phyloP scores from a whole-genome alignment of 2,329 filamentous ascomycete species.

The Lecanicillium sp. region DNA sequence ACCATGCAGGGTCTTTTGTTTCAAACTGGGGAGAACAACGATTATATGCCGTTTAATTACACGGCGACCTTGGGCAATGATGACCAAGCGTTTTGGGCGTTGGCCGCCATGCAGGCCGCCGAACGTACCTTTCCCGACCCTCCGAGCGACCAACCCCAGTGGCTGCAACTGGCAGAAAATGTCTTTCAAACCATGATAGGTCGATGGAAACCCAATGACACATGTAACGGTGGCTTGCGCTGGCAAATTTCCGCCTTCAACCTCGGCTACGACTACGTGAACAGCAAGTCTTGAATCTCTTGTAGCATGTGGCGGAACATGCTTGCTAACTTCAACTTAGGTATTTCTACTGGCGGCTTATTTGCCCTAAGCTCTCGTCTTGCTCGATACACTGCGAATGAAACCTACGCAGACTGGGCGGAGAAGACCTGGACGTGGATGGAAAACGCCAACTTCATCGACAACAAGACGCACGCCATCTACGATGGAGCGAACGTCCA shows the following conservation, averaged over 20 bases:
- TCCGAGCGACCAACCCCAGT: slow-evolving; percentile 50
- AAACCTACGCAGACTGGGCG: slow-evolving; percentile 57
- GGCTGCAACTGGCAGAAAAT: slow-evolving; percentile 64
- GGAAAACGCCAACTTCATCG: slow-evolving; percentile 46
- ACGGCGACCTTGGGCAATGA: slow-evolving; percentile 51
- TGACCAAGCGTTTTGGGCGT: slow-evolving; percentile 68
- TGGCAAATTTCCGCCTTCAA: slow-evolving; percentile 75
- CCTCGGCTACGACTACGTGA: slow-evolving; percentile 55
- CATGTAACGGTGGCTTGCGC: slow-evolving; percentile 62
- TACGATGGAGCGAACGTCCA: slow-evolving; percentile 48
- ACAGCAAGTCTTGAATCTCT: slow-evolving; percentile 15
- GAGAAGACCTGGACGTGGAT: slow-evolving; percentile 58
- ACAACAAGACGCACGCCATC: slow-evolving; percentile 48
- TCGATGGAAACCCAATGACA: slow-evolving; percentile 24
- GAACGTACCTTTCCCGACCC: slow-evolving; percentile 64
- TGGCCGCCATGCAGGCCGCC: slow-evolving; percentile 64
- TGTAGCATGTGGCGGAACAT: background rate
- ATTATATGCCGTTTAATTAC: slow-evolving; percentile 54
- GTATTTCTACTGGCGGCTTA: slow-evolving; percentile 51
- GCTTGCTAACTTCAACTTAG: slow-evolving; percentile 8
- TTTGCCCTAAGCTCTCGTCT: slow-evolving; percentile 61
- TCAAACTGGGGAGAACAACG: slow-evolving; percentile 42
- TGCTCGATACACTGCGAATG: slow-evolving; percentile 60
- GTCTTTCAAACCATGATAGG: slow-evolving; percentile 43
- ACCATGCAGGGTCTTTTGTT: slow-evolving; percentile 45